Conservation (phyloP, 163 green algal genomes). For the Trebouxia gelatinosa region DNA sequence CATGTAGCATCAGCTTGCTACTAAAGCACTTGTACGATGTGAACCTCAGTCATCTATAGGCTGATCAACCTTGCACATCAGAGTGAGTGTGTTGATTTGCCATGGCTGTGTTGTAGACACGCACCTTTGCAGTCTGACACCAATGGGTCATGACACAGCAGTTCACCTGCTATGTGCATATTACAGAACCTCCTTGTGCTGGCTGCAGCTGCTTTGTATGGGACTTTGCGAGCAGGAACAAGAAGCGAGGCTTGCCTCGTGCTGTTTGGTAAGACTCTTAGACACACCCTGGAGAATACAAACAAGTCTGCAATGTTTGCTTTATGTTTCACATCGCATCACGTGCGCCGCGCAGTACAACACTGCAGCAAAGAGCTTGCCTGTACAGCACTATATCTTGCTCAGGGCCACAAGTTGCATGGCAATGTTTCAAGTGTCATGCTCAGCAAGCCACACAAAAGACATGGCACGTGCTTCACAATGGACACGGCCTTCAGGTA, state of each 20-base stretch:
- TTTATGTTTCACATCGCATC: no score
- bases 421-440: neutral
- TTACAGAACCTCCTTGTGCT: neutral
- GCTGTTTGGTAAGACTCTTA: slow-evolving; percentile 57
- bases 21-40: neutral
- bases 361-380: no score
- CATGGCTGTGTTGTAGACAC: neutral
- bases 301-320: no score
- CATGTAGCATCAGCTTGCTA: neutral
- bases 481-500: slow-evolving; percentile 29
- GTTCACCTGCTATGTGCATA: neutral
- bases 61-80: neutral
- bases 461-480: neutral
- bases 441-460: neutral
- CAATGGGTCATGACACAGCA: neutral
- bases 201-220: slow-evolving; percentile 68
- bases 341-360: no score
- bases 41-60: neutral
- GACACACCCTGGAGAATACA: neutral
- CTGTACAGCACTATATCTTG: no score
- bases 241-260: slow-evolving; percentile 52
- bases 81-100: neutral
- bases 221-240: slow-evolving; percentile 61
- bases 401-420: neutral
- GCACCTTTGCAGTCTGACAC: neutral